These are phyloP conservation scores for Penicillium canescens DNA, from an alignment of 495 filamentous ascomycete species.

Conservation along the genomic window DNA sequence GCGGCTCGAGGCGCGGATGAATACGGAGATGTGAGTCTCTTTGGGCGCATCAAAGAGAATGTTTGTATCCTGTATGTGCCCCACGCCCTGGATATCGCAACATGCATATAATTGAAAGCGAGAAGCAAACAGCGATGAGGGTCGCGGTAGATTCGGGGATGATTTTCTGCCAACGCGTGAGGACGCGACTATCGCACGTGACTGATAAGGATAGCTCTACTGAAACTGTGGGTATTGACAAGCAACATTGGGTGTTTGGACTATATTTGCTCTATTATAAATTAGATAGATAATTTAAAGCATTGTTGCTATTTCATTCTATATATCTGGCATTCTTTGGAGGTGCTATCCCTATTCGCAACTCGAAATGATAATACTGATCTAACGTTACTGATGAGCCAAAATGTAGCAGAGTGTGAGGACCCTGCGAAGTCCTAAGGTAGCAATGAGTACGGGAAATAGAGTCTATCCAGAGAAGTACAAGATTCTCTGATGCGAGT, in stretches of 20 bases:
- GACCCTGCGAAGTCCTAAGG: no score
- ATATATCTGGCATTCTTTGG: no score
- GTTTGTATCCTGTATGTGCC: constrained; percentile 19
- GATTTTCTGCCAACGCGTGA: constrained; percentile 14
- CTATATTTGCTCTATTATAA: neutral
- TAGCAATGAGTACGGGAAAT: no score
- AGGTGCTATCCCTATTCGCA: no score
- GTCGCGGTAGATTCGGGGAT: neutral
- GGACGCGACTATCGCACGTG: constrained; percentile 35
- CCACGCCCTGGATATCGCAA: constrained; percentile 15
- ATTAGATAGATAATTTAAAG: neutral
- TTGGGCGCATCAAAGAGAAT: constrained; percentile 24
- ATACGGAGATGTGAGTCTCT: constrained; percentile 23
- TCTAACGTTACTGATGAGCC: no score
- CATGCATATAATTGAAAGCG: constrained; percentile 36
- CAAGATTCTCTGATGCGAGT: no score
- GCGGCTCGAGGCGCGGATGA: constrained; percentile 25
- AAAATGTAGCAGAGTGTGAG: no score
- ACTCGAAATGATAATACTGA: no score
- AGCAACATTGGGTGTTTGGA: neutral
- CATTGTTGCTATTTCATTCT: no score
- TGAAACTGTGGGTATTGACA: neutral
- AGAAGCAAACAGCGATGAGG: neutral
- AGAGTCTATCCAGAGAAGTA: no score
- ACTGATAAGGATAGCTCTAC: constrained; percentile 23